These are phyloP conservation scores for Chamaecrista fasciculata DNA, from an alignment of 306 rosid species.

Conservation along the genomic window DNA sequence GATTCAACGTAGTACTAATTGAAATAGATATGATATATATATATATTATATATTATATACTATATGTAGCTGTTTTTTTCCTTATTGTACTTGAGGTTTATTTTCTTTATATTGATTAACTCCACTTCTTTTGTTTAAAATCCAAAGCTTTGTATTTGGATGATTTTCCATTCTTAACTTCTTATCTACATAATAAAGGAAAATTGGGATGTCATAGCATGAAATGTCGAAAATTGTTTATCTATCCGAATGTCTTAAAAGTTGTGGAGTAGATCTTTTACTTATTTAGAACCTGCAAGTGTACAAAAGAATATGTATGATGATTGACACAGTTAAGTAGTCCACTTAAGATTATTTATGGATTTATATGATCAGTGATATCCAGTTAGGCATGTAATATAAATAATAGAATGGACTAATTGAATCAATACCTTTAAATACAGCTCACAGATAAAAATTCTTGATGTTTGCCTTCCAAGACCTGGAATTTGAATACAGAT, in stretches of 20 bases:
- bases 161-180: neutral
- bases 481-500: neutral
- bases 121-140: slow-evolving; percentile 7
- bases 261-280: neutral
- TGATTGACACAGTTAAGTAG: slow-evolving; percentile 9
- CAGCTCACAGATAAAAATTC: neutral
- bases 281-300: slow-evolving; percentile 12
- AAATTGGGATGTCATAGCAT: slow-evolving; percentile 10
- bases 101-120: slow-evolving; percentile 2
- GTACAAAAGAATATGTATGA: slow-evolving; percentile 4
- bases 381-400: neutral
- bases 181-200: slow-evolving; percentile 1
- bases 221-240: neutral
- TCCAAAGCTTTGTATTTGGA: neutral
- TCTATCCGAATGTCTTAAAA: neutral
- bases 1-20: neutral
- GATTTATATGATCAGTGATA: neutral
- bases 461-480: neutral
- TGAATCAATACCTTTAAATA: neutral
- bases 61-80: neutral
- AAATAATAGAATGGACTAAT: neutral
- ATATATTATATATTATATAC: too few species aligned
- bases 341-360: slow-evolving; percentile 10
- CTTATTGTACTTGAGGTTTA: neutral
- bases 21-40: too few species aligned